phyloP scores from a whole-genome alignment of 768 basidiomycete species.

The Lactifluus subvellereus region DNA sequence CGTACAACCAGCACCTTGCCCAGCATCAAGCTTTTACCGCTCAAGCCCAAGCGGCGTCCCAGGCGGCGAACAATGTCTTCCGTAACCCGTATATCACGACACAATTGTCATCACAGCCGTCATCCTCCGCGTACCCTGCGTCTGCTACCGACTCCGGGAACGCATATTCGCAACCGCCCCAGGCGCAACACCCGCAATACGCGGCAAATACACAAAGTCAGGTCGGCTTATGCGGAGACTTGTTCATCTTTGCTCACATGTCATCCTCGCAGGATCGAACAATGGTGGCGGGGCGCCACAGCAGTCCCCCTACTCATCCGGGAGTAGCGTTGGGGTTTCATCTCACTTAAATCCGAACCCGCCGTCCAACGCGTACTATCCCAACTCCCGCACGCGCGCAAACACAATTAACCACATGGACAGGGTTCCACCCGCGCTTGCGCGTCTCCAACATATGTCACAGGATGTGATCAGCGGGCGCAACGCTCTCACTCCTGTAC shows the following conservation, averaged over 20 bases:
- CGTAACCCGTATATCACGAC: conserved; percentile 77
- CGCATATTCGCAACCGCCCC: conserved; percentile 18
- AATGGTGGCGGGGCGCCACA: conserved; percentile 27
- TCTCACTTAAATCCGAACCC: conserved; percentile 42
- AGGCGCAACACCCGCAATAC: conserved; percentile 27
- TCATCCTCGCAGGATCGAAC: conserved; percentile 34
- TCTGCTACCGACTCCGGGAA: conserved; percentile 30
- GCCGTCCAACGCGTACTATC: conserved; percentile 64
- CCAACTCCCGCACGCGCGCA: conserved; percentile 66
- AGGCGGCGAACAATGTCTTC: conserved; percentile 61
- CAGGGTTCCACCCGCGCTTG: conserved; percentile 89
- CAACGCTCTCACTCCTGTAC: conserved; percentile 85
- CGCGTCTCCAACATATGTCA: conserved; percentile 83
- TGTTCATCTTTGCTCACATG: conserved; percentile 46
- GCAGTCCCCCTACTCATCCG: conserved; percentile 15
- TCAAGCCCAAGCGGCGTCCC: conserved; percentile 70
- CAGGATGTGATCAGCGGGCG: conserved; percentile 71
- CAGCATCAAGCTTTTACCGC: conserved; percentile 93
- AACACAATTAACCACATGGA: conserved; percentile 94
- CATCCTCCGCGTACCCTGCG: conserved; percentile 29
- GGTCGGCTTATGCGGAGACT: conserved; percentile 36
- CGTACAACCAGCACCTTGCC: conserved; percentile 90
- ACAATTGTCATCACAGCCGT: conserved; percentile 31
- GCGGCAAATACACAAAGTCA: conserved; percentile 28
- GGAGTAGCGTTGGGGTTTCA: conserved; percentile 17